Evolutionary conservation across 805 yeast species (phyloP).

Genomic region (Saccharomycopsis fibuligera): DNA sequence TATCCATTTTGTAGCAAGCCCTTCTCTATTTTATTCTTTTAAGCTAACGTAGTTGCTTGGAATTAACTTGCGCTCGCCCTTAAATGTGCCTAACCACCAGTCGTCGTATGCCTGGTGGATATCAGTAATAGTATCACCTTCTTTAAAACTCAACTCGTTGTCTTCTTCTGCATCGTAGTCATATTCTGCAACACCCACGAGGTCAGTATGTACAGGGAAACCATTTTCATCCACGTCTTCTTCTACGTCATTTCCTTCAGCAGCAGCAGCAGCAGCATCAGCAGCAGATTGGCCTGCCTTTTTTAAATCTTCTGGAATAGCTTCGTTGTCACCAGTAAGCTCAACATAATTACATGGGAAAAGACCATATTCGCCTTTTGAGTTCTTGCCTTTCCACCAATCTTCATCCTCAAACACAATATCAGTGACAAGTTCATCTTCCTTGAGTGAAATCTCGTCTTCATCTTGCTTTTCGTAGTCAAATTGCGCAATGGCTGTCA

Average conservation of each 20-base stretch:
- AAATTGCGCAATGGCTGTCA: constrained; percentile 71
- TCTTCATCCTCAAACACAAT: constrained; percentile 51
- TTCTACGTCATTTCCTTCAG: constrained; percentile 24
- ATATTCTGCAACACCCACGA: constrained; percentile 59
- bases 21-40: constrained; percentile 16
- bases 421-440: constrained; percentile 60
- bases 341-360: constrained; percentile 48
- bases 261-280: constrained; percentile 26
- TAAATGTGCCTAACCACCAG: constrained; percentile 91
- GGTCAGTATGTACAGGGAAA: constrained; percentile 26
- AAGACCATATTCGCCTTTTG: constrained; percentile 36
- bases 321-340: constrained; percentile 46
- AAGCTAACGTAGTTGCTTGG: constrained; percentile 82
- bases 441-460: constrained; percentile 61
- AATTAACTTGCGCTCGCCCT: constrained; percentile 79
- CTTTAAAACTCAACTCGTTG: constrained; percentile 79
- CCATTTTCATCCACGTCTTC: constrained; percentile 24
- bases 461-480: constrained; percentile 73
- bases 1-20: too few relatives aligned
- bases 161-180: constrained; percentile 90
- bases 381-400: constrained; percentile 46
- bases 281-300: constrained; percentile 24
- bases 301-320: constrained; percentile 10
- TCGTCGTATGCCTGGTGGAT: constrained; percentile 89
- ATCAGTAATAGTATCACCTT: constrained; percentile 74